Percentiles rank a stretch among this genome's conserved stretches.
These are phyloP conservation scores for Sedum album DNA, from an alignment of 164 flowering plant genomes.

Conservation along the genomic window DNA sequence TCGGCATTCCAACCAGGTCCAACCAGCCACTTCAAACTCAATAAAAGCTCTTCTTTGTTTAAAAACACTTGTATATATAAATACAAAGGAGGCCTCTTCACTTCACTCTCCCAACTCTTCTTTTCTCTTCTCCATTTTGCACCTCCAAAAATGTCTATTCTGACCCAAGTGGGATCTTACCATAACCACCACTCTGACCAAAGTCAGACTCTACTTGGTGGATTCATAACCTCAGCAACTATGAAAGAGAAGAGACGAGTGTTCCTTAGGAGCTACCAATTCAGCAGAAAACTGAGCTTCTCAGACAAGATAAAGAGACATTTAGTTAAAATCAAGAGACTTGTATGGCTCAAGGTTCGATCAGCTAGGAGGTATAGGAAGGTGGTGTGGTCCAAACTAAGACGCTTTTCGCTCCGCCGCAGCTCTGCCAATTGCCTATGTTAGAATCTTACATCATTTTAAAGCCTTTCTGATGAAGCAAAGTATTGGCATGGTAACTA, in stretches of 20 bases:
- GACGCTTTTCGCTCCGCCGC: slow-evolving; percentile 7
- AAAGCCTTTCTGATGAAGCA: neutral
- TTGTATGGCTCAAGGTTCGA: slow-evolving; percentile 29
- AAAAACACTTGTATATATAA: no score
- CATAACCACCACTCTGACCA: neutral
- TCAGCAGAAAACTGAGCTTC: slow-evolving; percentile 39
- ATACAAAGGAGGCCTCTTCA: neutral
- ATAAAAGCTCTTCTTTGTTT: neutral
- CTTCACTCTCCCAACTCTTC: neutral
- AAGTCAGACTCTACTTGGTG: neutral
- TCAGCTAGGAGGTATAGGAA: slow-evolving; percentile 32
- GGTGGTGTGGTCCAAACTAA: slow-evolving; percentile 33
- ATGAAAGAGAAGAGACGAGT: slow-evolving; percentile 53
- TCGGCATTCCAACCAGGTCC: no score
- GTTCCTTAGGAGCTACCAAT: slow-evolving; percentile 69
- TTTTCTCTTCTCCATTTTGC: no score
- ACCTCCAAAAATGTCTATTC: neutral
- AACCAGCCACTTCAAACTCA: neutral
- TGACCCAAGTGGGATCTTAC: neutral
- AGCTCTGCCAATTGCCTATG: neutral
- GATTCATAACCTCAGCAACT: neutral
- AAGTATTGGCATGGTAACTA: neutral
- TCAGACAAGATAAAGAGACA: slow-evolving; percentile 37
- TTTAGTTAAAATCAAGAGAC: slow-evolving; percentile 31
- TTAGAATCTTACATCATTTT: neutral